Evolutionary conservation across 805 yeast species (phyloP).

Genomic region (Ogataea salicorniae): DNA sequence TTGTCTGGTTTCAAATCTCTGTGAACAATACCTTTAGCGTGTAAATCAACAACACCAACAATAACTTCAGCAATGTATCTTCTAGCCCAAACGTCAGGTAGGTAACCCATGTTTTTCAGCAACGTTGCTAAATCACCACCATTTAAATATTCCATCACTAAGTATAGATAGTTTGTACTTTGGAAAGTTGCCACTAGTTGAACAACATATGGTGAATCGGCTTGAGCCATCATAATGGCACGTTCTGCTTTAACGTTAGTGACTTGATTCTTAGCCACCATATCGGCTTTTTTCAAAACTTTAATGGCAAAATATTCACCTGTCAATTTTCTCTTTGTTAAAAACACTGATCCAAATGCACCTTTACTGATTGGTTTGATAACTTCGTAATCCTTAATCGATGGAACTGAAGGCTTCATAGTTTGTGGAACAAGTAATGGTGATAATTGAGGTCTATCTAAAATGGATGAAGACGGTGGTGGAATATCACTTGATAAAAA

Average conservation of each 20-base stretch:
- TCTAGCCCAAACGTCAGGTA: constrained; percentile 83
- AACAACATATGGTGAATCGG: constrained; percentile 90
- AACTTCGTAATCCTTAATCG: constrained; percentile 83
- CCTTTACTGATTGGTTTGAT: constrained; percentile 94
- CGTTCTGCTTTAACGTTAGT: constrained; percentile 91
- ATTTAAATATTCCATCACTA: constrained; percentile 93
- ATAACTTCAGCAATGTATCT: constrained; percentile 86
- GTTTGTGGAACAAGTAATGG: constrained; percentile 71
- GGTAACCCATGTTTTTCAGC: constrained; percentile 70
- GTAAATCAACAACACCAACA: constrained; percentile 86
- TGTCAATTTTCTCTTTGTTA: constrained; percentile 76
- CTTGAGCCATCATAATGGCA: constrained; percentile 96
- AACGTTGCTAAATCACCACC: constrained; percentile 96
- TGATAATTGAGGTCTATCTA: constrained; percentile 63
- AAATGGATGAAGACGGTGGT: constrained; percentile 17
- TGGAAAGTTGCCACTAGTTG: constrained; percentile 85
- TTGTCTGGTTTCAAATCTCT: constrained; percentile 96
- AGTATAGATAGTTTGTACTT: constrained; percentile 74
- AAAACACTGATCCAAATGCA: constrained; percentile 93
- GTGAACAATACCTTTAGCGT: constrained; percentile 83
- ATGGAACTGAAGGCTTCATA: constrained; percentile 52
- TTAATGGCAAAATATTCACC: constrained; percentile 96
- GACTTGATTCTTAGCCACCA: constrained; percentile 96
- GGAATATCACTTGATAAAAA: constrained; percentile 42
- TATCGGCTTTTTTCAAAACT: constrained; percentile 84